Evolutionary conservation across 495 filamentous ascomycete species (phyloP).

Genomic region (Neurospora tetraspora): DNA sequence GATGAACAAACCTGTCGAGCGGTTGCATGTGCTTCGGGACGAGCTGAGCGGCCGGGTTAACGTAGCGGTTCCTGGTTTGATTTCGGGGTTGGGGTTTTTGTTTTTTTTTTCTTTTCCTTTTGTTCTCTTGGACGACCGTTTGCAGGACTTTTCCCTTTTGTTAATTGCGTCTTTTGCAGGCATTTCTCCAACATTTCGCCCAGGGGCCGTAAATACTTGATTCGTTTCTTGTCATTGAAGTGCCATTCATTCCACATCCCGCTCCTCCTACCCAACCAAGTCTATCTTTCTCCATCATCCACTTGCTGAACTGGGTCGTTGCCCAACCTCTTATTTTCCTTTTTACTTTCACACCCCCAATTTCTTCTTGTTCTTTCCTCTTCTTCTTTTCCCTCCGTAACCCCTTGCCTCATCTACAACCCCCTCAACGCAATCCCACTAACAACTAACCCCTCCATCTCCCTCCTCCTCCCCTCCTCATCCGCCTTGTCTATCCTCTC

Average conservation of each 20-base stretch:
- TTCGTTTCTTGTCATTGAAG: too few species aligned
- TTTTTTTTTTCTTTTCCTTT: too few species aligned
- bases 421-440: constrained; percentile 67
- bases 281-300: background rate
- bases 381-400: background rate
- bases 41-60: too few species aligned
- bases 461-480: constrained; percentile 27
- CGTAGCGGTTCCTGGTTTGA: too few species aligned
- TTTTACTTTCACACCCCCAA: background rate
- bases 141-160: too few species aligned
- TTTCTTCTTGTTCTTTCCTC: background rate
- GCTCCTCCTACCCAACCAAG: background rate
- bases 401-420: constrained; percentile 19
- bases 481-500: constrained; percentile 19
- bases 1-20: too few species aligned
- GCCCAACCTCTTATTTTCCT: background rate
- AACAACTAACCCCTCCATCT: constrained; percentile 52
- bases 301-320: background rate
- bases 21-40: too few species aligned
- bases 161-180: too few species aligned
- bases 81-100: too few species aligned
- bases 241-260: background rate
- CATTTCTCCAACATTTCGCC: too few species aligned
- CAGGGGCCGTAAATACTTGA: too few species aligned
- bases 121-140: too few species aligned